Evolutionary conservation across 352 stramenopile species (phyloP), one percentile per base, ranked within the genome.

Genomic region (Globisporangium cystogenes): DNA sequence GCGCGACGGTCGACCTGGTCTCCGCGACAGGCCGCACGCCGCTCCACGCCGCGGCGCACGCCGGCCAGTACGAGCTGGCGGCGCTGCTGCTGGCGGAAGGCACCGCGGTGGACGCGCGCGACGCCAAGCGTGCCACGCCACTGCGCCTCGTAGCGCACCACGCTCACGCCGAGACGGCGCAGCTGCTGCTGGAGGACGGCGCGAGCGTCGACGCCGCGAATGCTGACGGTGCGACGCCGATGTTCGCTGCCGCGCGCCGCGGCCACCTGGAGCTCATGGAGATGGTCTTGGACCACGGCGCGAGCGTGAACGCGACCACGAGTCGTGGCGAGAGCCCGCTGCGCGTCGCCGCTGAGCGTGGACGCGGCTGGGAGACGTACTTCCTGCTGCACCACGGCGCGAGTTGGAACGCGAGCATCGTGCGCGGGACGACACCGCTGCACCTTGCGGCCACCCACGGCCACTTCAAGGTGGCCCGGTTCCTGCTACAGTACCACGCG

Each of bases 211-310:
- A 54, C 31, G 24, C n/a, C 21, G 16, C 26, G 26, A 29, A 29
- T 29, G 26, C 26, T 2, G 5, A 5, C 26, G 26, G 5, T 5
- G 26, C 26, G 26, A 29, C 26, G 5, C 64, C 70, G 14, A 50
- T 76, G 24, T 50, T 77, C 1, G 55, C 67, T 8, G 61, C 70
- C 16, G 55, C 55, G 2, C 62, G 62, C 10, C 48, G 54, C 51
- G 72, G 68, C 39, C 68, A 74, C 29, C 33, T 76, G 21, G 23
- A 56, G 29, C 44, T 71, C 10, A 57, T 75, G 31, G 60, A 67
- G 59, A 20, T 55, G 23, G 53, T 75, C 37, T 46, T 72, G 43
- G 51, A 60, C 41, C 40, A 69, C 33, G 63, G 64, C 15, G 67
- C 63, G 4, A 56, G 37, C 8, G 49, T 56, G 11, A 65, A 60